Evolutionary conservation across 2,329 filamentous ascomycete species (phyloP), one percentile per base, ranked within the genome.

Genomic region (Pyrenophora tritici-repentis): DNA sequence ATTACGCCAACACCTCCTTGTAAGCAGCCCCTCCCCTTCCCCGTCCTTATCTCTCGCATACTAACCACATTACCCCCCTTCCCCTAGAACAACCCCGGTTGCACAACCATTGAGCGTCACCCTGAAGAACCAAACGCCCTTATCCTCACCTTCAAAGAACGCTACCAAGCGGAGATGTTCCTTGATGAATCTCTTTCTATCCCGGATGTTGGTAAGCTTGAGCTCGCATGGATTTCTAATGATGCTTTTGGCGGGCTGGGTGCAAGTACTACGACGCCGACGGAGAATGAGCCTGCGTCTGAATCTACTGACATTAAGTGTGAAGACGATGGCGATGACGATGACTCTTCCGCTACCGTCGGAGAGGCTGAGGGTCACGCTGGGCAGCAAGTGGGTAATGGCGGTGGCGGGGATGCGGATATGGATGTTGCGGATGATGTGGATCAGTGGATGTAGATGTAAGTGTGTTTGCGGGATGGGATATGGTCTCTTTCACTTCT

Each of bases 1-100:
- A 22, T 76, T 93, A 36, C 80, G 88, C 55, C 86, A 90, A 63
- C 87, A 88, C 71, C 81, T 93, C 17, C 78, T 90, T 32, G 71
- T 73, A 57, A 55, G 66, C 50, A 6, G 4, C 18, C 31, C 6
- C 6, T 9, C 18, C 31, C 6, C 6, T 9, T n/a, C 9, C 10
- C 5, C n/a, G 4, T 6, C 6, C 1, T 17, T 16, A 16, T 18
- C 9, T 13, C 9, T 7, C 12, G 14, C 17, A 8, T 31, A 24
- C 59, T 61, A 38, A 61, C 18, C 17, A 17, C 9, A 13, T 29
- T 3, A n/a, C n/a, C n/a, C n/a, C n/a, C n/a, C n/a, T n/a, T 24
- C 20, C 22, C 10, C 17, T 43, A 72, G 71, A 70, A 67, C 46
- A 45, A 63, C 31, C 69, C 72, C 24, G 76, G 77, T 16, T 68